Evolutionary conservation across 495 filamentous ascomycete species (phyloP), one percentile per base, ranked within the genome.

Genomic region (Coniosporium apollinis): DNA sequence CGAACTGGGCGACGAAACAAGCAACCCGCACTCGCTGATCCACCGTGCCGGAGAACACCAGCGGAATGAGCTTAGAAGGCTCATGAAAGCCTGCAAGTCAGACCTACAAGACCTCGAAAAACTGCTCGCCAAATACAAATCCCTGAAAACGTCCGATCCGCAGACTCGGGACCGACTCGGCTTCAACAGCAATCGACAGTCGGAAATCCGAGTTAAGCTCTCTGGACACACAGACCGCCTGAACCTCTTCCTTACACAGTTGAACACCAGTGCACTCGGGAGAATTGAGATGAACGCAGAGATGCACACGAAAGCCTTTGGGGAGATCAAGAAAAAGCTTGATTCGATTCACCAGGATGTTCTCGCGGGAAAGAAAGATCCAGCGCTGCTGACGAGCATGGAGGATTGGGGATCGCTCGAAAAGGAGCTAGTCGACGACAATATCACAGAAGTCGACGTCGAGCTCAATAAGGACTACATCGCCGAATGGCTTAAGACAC

Each of bases 361-460:
- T 4, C 26, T 30, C 2, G 11, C 32, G 1, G 37, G 42, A 16
- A 36, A 15, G 15, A 45, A 26, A 25, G 28, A 45, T 19, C 10
- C 25, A 5, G n/a, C 24, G 1, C 16, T 45, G 3, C 17, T 45
- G 31, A 31, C 32, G 5, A 20, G 33, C 15, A 19, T 37, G 18
- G 33, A 19, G 1, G 20, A 37, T 11, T 45, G 42, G 37, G 28
- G 17, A 30, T n/a, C 21, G 1, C 21, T 43, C 5, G 41, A 43
- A 30, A 2, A 34, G 3, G 41, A 38, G 16, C 18, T 43, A 18
- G 20, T 42, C 16, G 39, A 42, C 28, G 39, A 42, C 28, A 28
- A 26, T 28, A 37, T 37, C 10, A 42, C 39, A n/a, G 39, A 42
- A 11, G 28, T 42, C 4, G 39, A 42, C 19, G 24, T 42, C 8